Conservation (phyloP, 805 yeast species). For the Tetrapisispora iriomotensis region DNA sequence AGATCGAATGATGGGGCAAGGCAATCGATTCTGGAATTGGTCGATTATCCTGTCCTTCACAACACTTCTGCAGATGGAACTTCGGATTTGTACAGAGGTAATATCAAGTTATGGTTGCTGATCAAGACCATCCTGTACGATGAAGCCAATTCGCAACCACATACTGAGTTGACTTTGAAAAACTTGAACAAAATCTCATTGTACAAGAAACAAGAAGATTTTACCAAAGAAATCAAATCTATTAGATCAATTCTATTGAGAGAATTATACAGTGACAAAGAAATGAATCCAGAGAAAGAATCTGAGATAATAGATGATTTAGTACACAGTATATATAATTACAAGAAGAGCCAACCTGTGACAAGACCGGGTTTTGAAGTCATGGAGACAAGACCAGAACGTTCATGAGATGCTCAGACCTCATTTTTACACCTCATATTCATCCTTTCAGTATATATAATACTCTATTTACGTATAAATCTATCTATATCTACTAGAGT, state of each 20-base stretch:
- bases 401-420: too few species aligned
- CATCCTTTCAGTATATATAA: too few species aligned
- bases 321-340: not conserved
- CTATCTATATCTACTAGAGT: too few species aligned
- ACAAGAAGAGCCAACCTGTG: not conserved
- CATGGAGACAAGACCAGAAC: constrained; percentile 1
- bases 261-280: not conserved
- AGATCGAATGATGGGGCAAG: constrained; percentile 85
- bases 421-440: too few species aligned
- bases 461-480: too few species aligned
- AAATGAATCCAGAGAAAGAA: not conserved
- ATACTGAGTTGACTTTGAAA: constrained; percentile 14
- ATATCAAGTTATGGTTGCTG: constrained; percentile 26
- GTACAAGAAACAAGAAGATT: constrained; percentile 12
- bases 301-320: not conserved
- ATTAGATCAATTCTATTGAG: not conserved
- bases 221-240: constrained; percentile 10
- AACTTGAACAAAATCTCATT: constrained; percentile 17
- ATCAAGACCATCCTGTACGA: constrained; percentile 5
- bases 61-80: constrained; percentile 8
- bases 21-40: constrained; percentile 78
- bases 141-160: constrained; percentile 15
- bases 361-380: not conserved
- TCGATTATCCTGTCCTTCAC: constrained; percentile 41
- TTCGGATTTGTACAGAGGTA: constrained; percentile 19